Conservation (phyloP, 1,284 basidiomycete species). For the Tilletiaria anomala region DNA sequence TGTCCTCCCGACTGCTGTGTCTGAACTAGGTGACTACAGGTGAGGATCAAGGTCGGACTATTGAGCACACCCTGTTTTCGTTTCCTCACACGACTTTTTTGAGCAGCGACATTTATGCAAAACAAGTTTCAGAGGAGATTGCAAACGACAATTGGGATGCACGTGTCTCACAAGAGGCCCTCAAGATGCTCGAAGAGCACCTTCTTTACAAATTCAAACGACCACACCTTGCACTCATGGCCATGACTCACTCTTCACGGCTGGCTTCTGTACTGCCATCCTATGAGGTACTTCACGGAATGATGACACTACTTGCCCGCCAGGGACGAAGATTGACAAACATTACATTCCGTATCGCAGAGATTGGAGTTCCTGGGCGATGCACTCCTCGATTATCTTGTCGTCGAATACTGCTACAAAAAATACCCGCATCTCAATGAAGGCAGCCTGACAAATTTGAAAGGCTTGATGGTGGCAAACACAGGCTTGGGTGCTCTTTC, state of each 20-base stretch:
- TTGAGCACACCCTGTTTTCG: background rate
- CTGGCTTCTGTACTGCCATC: conserved; percentile 10
- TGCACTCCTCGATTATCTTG: conserved; percentile 16
- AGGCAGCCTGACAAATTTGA: conserved; percentile 3
- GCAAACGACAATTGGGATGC: conserved; percentile 5
- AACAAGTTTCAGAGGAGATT: background rate
- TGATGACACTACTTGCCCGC: background rate
- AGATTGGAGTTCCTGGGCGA: conserved; percentile 28
- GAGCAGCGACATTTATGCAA: background rate
- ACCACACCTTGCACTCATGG: conserved; percentile 24
- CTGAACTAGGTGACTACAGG: conserved; percentile 2
- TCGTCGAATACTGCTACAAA: conserved; percentile 5
- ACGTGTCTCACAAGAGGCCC: conserved; percentile 1
- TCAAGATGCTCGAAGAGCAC: conserved; percentile 8
- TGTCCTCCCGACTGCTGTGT: conserved; percentile 7
- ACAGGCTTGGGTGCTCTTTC: background rate
- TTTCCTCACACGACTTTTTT: background rate
- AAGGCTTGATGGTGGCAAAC: background rate
- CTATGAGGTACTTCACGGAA: conserved; percentile 5
- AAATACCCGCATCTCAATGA: conserved; percentile 6
- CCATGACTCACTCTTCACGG: conserved; percentile 17
- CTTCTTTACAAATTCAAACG: background rate
- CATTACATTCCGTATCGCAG: too few species aligned
- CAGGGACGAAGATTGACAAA: background rate
- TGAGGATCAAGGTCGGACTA: background rate